Percentiles rank a stretch among this genome's conserved stretches.
phyloP scores from a whole-genome alignment of 768 basidiomycete genomes.

The Porpolomopsis calyptriformis region DNA sequence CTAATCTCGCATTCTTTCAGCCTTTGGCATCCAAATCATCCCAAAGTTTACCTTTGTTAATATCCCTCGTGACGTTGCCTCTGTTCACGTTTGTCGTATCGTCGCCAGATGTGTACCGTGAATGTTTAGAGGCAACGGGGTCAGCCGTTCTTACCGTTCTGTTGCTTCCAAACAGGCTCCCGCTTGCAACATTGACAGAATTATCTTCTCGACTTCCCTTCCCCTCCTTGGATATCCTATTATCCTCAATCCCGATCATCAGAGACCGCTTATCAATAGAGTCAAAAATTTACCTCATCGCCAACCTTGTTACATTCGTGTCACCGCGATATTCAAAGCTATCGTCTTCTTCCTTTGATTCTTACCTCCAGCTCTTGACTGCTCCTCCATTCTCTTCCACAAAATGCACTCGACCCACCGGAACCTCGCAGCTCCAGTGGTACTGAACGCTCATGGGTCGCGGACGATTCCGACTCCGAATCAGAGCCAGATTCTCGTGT shows the following conservation, averaged over 20 bases:
- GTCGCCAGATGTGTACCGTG: slow-evolving; percentile 16
- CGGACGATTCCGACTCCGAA: slow-evolving; percentile 32
- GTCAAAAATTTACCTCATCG: slow-evolving; percentile 45
- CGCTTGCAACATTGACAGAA: slow-evolving; percentile 46
- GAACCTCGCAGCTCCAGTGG: slow-evolving; percentile 10
- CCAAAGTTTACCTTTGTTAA: slow-evolving; percentile 36
- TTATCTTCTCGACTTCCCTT: slow-evolving; percentile 60
- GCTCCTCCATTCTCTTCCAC: slow-evolving; percentile 40
- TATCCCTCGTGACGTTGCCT: slow-evolving; percentile 34
- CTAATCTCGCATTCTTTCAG: slow-evolving; percentile 22
- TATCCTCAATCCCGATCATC: slow-evolving; percentile 16
- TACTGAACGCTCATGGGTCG: slow-evolving; percentile 9
- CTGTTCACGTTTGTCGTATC: slow-evolving; percentile 22
- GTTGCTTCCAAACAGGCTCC: slow-evolving; percentile 67
- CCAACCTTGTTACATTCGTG: slow-evolving; percentile 60
- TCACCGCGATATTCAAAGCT: slow-evolving; percentile 50
- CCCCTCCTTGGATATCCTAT: slow-evolving; percentile 22
- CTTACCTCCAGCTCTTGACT: slow-evolving; percentile 46
- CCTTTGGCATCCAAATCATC: slow-evolving; percentile 48
- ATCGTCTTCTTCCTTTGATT: slow-evolving; percentile 31
- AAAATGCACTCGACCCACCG: slow-evolving; percentile 39
- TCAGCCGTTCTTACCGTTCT: slow-evolving; percentile 59
- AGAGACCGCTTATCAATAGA: neutral
- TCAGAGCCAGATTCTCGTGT: slow-evolving; percentile 29
- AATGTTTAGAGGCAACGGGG: slow-evolving; percentile 33